Evolutionary conservation across 2,329 filamentous ascomycete species (phyloP).

Genomic region (Arthroderma sp.): DNA sequence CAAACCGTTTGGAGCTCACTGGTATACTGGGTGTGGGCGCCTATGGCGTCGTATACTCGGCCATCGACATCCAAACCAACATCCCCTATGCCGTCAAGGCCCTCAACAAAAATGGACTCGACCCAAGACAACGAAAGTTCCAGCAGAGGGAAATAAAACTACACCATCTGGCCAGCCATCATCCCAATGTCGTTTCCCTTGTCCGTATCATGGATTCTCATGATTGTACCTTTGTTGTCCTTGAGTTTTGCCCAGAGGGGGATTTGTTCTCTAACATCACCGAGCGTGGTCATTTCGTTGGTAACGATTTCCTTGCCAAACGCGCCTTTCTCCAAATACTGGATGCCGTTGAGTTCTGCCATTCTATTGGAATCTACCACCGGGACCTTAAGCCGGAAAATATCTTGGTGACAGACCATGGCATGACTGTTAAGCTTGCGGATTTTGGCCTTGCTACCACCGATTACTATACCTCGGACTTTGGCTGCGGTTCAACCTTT

Average conservation of each 20-base stretch:
- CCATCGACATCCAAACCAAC: constrained; percentile 68
- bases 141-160: constrained; percentile 87
- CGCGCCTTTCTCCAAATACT: constrained; percentile 86
- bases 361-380: constrained; percentile 87
- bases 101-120: constrained; percentile 84
- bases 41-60: constrained; percentile 91
- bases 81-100: constrained; percentile 90
- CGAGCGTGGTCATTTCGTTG: constrained; percentile 81
- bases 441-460: constrained; percentile 93
- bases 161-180: constrained; percentile 76
- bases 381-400: constrained; percentile 97
- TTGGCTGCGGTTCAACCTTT: constrained; percentile 94
- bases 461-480: constrained; percentile 74
- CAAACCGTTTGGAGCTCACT: constrained; percentile 69
- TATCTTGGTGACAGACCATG: constrained; percentile 78
- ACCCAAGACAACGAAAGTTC: constrained; percentile 74
- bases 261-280: constrained; percentile 97
- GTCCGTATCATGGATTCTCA: constrained; percentile 81
- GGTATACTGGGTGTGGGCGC: constrained; percentile 83
- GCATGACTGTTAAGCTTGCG: constrained; percentile 83
- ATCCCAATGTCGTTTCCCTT: constrained; percentile 88
- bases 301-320: constrained; percentile 78
- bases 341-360: constrained; percentile 93
- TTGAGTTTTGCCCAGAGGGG: constrained; percentile 94
- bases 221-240: constrained; percentile 89